A percentile compares a stretch with the other conserved stretches of the same genome.
Conservation (phyloP, 2,329 filamentous ascomycete genomes). For the Tolypocladium pustulatum region DNA sequence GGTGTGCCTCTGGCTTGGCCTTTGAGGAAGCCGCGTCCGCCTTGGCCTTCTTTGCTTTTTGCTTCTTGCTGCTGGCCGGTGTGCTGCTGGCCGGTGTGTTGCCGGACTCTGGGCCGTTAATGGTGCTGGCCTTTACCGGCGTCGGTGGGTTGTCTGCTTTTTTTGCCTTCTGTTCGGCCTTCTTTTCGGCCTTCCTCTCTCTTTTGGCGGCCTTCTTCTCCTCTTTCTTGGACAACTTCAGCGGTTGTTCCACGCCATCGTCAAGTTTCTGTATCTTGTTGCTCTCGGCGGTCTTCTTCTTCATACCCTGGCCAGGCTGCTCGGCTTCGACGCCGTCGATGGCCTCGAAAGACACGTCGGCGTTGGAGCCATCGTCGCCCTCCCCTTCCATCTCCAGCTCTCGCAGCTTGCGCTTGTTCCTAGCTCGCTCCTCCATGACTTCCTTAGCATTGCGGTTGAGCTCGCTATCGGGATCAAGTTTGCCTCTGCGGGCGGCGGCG, state of each 20-base stretch:
- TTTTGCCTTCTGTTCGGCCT: conserved; percentile 19
- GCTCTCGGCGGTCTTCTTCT: conserved; percentile 31
- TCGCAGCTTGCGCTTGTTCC: conserved; percentile 71
- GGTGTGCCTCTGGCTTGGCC: conserved; percentile 2
- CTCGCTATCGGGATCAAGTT: conserved; percentile 81
- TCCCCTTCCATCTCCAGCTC: conserved; percentile 45
- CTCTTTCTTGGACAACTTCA: conserved; percentile 40
- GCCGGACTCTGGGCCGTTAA: conserved; percentile 4
- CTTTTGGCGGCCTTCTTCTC: conserved; percentile 41
- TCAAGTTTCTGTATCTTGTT: conserved; percentile 45
- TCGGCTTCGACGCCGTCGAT: conserved; percentile 47
- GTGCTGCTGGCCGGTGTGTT: no score
- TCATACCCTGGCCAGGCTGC: conserved; percentile 55
- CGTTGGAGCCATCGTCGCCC: conserved; percentile 31
- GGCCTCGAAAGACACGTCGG: conserved; percentile 31
- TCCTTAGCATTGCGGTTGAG: conserved; percentile 77
- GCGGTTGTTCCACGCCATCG: conserved; percentile 25
- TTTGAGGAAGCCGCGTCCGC: conserved; percentile 7
- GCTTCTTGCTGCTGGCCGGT: conserved; percentile 16
- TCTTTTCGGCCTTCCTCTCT: conserved; percentile 27
- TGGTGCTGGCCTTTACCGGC: conserved; percentile 6
- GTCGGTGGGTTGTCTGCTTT: conserved; percentile 12
- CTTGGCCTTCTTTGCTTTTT: conserved; percentile 11
- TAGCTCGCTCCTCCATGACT: conserved; percentile 70
- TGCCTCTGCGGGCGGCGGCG: conserved; percentile 70